Evolutionary conservation across 768 basidiomycete species (phyloP).

Genomic region (Daedaleopsis nitida): DNA sequence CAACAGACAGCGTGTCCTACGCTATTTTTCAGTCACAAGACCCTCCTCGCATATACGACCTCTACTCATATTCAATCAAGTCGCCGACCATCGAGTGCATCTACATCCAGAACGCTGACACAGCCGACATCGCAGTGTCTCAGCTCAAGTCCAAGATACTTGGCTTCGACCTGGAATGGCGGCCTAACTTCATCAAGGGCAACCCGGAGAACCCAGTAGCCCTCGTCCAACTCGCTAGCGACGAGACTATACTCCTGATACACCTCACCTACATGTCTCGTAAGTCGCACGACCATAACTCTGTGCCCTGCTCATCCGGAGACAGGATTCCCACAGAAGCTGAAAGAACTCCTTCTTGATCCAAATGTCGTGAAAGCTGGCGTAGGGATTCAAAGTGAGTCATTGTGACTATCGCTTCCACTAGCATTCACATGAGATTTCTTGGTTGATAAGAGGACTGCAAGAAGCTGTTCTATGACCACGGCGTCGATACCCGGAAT

Average conservation of each 20-base stretch:
- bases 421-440: neutral
- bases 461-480: slow-evolving; percentile 58
- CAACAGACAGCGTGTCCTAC: slow-evolving; percentile 1
- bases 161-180: slow-evolving; percentile 85
- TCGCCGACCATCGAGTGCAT: slow-evolving; percentile 24
- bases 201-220: slow-evolving; percentile 65
- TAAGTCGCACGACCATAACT: slow-evolving; percentile 20
- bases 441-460: slow-evolving; percentile 54
- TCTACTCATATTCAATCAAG: slow-evolving; percentile 25
- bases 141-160: slow-evolving; percentile 25
- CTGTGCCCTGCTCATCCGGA: neutral
- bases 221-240: slow-evolving; percentile 70
- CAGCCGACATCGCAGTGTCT: slow-evolving; percentile 21
- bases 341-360: slow-evolving; percentile 55
- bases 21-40: neutral
- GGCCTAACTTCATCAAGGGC: slow-evolving; percentile 58
- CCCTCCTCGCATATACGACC: slow-evolving; percentile 14
- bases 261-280: slow-evolving; percentile 65
- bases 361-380: slow-evolving; percentile 65
- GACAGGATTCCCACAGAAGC: slow-evolving; percentile 32
- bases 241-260: slow-evolving; percentile 57
- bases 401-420: neutral
- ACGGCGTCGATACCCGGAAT: slow-evolving; percentile 44
- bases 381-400: slow-evolving; percentile 68
- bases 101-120: slow-evolving; percentile 24